phyloP scores from a whole-genome alignment of 1,284 basidiomycete genomes.

The Lentinus polychrous region DNA sequence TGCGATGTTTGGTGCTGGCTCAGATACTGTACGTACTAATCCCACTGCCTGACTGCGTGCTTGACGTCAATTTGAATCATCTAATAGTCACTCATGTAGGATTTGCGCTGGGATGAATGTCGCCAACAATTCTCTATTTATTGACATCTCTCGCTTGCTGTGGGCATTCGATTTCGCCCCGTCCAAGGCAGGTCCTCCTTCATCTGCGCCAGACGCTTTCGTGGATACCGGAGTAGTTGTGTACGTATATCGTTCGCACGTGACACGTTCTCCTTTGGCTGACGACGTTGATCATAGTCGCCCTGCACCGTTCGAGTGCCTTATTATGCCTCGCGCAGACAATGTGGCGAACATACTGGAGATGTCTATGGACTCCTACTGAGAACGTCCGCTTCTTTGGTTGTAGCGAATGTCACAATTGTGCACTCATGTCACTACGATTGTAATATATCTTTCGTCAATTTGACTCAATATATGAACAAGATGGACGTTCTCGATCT shows the following conservation, averaged over 20 bases:
- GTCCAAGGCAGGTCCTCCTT: slow-evolving; percentile 1
- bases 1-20: slow-evolving; percentile 4
- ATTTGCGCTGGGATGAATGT: slow-evolving; percentile 9
- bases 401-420: too few relatives aligned
- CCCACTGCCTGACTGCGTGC: not conserved
- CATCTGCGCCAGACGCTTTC: not conserved
- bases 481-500: too few relatives aligned
- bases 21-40: slow-evolving; percentile 11
- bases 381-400: too few relatives aligned
- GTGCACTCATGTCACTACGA: too few relatives aligned
- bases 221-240: slow-evolving; percentile 4
- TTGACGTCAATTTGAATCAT: slow-evolving; percentile 30
- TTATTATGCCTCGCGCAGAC: not conserved
- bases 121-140: slow-evolving; percentile 7
- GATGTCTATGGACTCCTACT: not conserved
- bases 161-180: slow-evolving; percentile 17
- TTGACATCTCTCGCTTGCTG: slow-evolving; percentile 8
- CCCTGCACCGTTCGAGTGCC: not conserved
- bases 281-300: not conserved
- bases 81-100: slow-evolving; percentile 25
- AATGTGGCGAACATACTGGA: not conserved
- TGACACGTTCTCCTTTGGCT: too few relatives aligned
- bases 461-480: too few relatives aligned
- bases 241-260: slow-evolving; percentile 1
- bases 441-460: too few relatives aligned